These are phyloP conservation scores for Macrocybe gigantea DNA, from an alignment of 768 basidiomycete genomes.

Conservation along the genomic window DNA sequence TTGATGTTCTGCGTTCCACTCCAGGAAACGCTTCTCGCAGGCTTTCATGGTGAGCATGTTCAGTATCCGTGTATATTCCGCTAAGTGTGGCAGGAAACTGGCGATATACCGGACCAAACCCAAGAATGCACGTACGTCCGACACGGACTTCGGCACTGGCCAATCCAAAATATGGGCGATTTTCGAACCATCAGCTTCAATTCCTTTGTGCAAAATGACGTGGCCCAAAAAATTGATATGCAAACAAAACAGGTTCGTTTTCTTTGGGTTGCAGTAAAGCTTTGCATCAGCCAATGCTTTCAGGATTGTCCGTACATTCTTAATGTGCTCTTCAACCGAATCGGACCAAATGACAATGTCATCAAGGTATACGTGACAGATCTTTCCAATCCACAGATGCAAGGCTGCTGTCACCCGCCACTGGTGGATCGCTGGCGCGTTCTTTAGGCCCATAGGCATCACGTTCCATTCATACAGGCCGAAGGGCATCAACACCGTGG, in stretches of 20 bases:
- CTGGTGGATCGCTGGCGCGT: slow-evolving; percentile 25
- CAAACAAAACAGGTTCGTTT: slow-evolving; percentile 13
- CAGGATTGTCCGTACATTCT: slow-evolving; percentile 18
- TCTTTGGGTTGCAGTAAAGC: slow-evolving; percentile 13
- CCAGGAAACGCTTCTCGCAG: slow-evolving; percentile 8
- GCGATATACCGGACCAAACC: slow-evolving; percentile 16
- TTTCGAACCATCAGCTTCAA: slow-evolving; percentile 17
- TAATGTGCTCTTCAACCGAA: slow-evolving; percentile 23
- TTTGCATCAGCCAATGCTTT: slow-evolving; percentile 8
- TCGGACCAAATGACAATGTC: slow-evolving; percentile 41
- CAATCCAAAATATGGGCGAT: slow-evolving; percentile 16
- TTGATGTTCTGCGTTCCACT: slow-evolving; percentile 17
- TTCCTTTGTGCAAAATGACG: slow-evolving; percentile 16
- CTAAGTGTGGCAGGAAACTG: slow-evolving; percentile 16
- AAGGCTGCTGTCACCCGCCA: slow-evolving; percentile 18
- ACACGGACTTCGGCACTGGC: slow-evolving; percentile 11
- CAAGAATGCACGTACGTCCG: slow-evolving; percentile 17
- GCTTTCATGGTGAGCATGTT: not conserved
- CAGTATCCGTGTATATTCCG: slow-evolving; percentile 2
- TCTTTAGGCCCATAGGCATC: slow-evolving; percentile 15
- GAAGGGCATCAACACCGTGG: slow-evolving; percentile 27
- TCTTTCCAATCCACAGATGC: slow-evolving; percentile 1
- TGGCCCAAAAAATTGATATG: slow-evolving; percentile 21
- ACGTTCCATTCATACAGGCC: slow-evolving; percentile 27
- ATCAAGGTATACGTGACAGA: slow-evolving; percentile 38